These are phyloP conservation scores for Colletotrichum cordylinicola DNA, from an alignment of 2,329 filamentous ascomycete genomes.

Conservation along the genomic window DNA sequence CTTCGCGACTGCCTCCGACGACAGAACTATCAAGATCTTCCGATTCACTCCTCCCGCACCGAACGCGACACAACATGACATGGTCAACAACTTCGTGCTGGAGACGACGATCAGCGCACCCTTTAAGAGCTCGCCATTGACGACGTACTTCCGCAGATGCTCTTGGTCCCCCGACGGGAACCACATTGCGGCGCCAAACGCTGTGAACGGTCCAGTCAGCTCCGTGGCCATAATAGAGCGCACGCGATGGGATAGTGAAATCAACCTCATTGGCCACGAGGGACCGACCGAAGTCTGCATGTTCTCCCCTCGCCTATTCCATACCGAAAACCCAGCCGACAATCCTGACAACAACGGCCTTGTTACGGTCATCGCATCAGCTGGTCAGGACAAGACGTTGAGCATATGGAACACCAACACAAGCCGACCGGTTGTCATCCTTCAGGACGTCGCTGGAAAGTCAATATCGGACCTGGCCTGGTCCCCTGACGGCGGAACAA, in stretches of 20 bases:
- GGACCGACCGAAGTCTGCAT: conserved; percentile 96
- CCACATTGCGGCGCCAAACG: conserved; percentile 95
- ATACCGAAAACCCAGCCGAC: conserved; percentile 69
- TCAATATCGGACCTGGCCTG: conserved; percentile 94
- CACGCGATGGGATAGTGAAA: conserved; percentile 92
- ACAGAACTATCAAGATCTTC: conserved; percentile 95
- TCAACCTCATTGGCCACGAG: conserved; percentile 97
- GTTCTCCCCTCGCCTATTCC: conserved; percentile 92
- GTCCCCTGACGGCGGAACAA: conserved; percentile 87
- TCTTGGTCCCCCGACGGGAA: conserved; percentile 98
- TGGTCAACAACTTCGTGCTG: conserved; percentile 94
- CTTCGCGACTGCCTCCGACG: conserved; percentile 97
- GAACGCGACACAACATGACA: conserved; percentile 92
- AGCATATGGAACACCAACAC: conserved; percentile 99
- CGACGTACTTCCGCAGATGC: conserved; percentile 94
- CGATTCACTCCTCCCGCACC: conserved; percentile 90
- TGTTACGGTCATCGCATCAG: conserved; percentile 95
- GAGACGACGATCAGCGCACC: conserved; percentile 90
- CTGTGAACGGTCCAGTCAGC: conserved; percentile 95
- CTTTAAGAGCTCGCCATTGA: conserved; percentile 90
- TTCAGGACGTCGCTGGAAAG: conserved; percentile 88
- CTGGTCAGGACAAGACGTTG: conserved; percentile 93
- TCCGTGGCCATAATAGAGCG: conserved; percentile 96
- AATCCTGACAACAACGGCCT: conserved; percentile 55
- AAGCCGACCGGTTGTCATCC: conserved; percentile 86